A percentile compares a stretch with the other conserved stretches of the same genome.
Conservation (phyloP, 192 early-diverging fungal species). For the Coemansia sp. region DNA sequence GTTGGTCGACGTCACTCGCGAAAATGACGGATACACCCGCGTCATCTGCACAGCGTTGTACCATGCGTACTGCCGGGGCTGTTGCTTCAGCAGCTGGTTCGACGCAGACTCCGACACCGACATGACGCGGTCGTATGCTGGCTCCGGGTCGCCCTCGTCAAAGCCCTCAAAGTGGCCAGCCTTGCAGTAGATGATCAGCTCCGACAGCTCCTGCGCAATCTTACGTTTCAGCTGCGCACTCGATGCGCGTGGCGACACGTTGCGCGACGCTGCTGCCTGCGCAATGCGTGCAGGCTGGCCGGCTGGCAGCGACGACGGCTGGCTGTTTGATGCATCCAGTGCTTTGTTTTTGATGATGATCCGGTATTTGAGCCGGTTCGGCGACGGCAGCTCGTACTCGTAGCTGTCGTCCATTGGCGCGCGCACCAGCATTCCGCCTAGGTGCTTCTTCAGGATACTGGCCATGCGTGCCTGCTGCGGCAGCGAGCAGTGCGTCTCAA, state of each 20-base stretch:
- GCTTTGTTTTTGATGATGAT: slow-evolving; percentile 76
- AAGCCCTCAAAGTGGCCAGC: slow-evolving; percentile 61
- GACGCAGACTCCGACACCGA: slow-evolving; percentile 74
- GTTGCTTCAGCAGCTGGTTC: slow-evolving; percentile 54
- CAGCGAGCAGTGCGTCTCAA: slow-evolving; percentile 79
- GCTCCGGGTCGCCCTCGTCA: slow-evolving; percentile 39
- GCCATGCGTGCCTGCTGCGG: slow-evolving; percentile 78
- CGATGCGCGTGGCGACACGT: slow-evolving; percentile 32
- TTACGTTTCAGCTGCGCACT: slow-evolving; percentile 45
- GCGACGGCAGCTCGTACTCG: slow-evolving; percentile 62
- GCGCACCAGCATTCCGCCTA: slow-evolving; percentile 68
- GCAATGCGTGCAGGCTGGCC: slow-evolving; percentile 3
- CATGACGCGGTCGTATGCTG: slow-evolving; percentile 61
- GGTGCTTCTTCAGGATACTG: slow-evolving; percentile 57
- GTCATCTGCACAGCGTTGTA: slow-evolving; percentile 63
- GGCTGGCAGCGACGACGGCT: slow-evolving; percentile 21
- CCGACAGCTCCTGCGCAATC: slow-evolving; percentile 57
- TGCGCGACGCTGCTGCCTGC: slow-evolving; percentile 2
- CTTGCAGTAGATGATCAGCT: slow-evolving; percentile 63
- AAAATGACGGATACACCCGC: slow-evolving; percentile 77
- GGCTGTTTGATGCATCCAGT: slow-evolving; percentile 14
- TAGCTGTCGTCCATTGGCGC: slow-evolving; percentile 26
- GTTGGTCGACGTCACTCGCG: slow-evolving; percentile 79
- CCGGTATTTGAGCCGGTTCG: slow-evolving; percentile 62
- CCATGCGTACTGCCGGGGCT: slow-evolving; percentile 54